These are phyloP conservation scores for Aureobasidium namibiae DNA, from an alignment of 2,329 filamentous ascomycete species.

Conservation along the genomic window DNA sequence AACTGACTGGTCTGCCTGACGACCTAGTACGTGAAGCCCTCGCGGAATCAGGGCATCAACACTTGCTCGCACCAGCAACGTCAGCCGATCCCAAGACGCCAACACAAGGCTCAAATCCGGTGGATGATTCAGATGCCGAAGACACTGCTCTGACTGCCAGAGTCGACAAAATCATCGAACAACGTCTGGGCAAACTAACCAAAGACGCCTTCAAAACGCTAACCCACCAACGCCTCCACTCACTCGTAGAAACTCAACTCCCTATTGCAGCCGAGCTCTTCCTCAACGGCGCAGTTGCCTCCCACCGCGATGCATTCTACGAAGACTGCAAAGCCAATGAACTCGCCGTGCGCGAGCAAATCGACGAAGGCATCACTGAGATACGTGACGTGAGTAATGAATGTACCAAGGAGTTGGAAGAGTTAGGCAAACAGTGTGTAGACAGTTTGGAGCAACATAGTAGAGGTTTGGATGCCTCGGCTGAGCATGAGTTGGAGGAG, in stretches of 20 bases:
- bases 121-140: neutral
- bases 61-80: neutral
- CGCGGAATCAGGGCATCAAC: neutral
- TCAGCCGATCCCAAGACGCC: neutral
- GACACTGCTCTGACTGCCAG: neutral
- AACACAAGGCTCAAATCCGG: neutral
- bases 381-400: neutral
- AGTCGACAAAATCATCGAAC: neutral
- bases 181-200: neutral
- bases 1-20: neutral
- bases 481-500: neutral
- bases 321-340: conserved; percentile 1
- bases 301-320: neutral
- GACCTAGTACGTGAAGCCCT: neutral
- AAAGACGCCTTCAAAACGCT: neutral
- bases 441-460: neutral
- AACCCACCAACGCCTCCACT: neutral
- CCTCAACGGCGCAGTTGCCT: neutral
- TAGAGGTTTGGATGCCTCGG: neutral
- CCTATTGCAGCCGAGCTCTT: neutral
- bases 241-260: neutral
- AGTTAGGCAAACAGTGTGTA: neutral
- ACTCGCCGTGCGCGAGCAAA: neutral
- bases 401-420: neutral
- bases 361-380: conserved; percentile 1